Percentiles rank a stretch among this genome's conserved stretches.
Conservation (phyloP, 1,139 yeast species). For the Suzukiozyma palmioleophila region DNA sequence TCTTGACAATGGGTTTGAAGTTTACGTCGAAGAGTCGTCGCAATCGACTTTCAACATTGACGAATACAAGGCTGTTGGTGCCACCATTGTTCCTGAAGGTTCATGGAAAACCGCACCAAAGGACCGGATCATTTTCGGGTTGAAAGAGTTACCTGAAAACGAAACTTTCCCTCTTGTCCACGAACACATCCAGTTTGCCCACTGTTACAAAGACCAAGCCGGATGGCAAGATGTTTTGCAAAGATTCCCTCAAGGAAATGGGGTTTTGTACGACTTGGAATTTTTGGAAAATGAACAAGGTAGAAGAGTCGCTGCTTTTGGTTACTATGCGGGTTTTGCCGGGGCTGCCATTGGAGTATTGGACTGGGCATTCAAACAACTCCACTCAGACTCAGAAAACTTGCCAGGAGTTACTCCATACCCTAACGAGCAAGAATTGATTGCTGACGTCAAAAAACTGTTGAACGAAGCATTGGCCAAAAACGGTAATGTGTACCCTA, state of each 20-base stretch:
- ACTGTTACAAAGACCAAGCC: constrained; percentile 94
- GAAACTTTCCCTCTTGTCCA: constrained; percentile 90
- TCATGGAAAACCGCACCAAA: constrained; percentile 90
- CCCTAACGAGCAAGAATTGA: constrained; percentile 71
- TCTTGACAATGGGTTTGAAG: constrained; percentile 81
- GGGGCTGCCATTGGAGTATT: constrained; percentile 95
- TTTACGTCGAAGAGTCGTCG: constrained; percentile 80
- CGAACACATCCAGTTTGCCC: constrained; percentile 97
- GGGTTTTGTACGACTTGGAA: constrained; percentile 87
- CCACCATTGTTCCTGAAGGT: constrained; percentile 84
- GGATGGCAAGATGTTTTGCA: constrained; percentile 92
- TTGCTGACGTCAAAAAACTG: constrained; percentile 63
- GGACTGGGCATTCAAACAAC: constrained; percentile 92
- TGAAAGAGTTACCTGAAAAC: constrained; percentile 89
- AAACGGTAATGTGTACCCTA: constrained; percentile 67
- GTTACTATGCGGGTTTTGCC: constrained; percentile 97
- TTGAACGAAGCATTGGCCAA: constrained; percentile 56
- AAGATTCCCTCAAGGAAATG: constrained; percentile 89
- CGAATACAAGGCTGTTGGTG: constrained; percentile 80
- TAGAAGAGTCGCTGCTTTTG: constrained; percentile 98
- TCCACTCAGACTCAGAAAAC: constrained; percentile 57
- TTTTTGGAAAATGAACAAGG: constrained; percentile 92
- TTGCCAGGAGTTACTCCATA: constrained; percentile 78
- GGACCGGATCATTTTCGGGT: constrained; percentile 85
- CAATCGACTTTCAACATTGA: constrained; percentile 73